phyloP scores from a whole-genome alignment of 129 eudicot genomes.

The Arctium minus region DNA sequence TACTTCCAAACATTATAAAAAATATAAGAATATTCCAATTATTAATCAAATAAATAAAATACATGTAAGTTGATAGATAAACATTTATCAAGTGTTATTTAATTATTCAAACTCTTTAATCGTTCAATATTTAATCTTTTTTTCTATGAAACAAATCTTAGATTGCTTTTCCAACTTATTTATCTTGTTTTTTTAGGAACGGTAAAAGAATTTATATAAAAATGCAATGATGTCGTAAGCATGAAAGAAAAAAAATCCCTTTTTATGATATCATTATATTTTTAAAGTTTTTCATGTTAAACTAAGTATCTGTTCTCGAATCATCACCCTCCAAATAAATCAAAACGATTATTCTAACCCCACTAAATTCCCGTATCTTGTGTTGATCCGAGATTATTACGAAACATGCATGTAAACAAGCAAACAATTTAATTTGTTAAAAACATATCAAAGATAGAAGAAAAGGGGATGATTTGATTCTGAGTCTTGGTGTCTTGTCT shows the following conservation, averaged over 20 bases:
- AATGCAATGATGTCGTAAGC: not conserved
- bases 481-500: constrained; percentile 35
- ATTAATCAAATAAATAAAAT: constrained; percentile 6
- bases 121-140: constrained; percentile 1
- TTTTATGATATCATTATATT: too few relatives aligned
- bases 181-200: not conserved
- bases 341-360: not conserved
- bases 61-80: constrained; percentile 10
- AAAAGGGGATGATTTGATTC: constrained; percentile 37
- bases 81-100: not conserved
- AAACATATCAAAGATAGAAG: not conserved
- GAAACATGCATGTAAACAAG: not conserved
- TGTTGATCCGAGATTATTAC: not conserved
- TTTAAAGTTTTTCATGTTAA: not conserved
- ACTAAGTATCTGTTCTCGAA: not conserved
- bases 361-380: not conserved
- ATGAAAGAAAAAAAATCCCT: not conserved
- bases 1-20: not conserved
- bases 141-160: not conserved
- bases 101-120: not conserved
- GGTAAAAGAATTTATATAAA: not conserved
- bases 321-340: not conserved
- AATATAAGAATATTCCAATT: not conserved
- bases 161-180: not conserved
- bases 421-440: not conserved